Base-by-base conservation (phyloP, 345 rosid genomes). In the Populus alba region DNA sequence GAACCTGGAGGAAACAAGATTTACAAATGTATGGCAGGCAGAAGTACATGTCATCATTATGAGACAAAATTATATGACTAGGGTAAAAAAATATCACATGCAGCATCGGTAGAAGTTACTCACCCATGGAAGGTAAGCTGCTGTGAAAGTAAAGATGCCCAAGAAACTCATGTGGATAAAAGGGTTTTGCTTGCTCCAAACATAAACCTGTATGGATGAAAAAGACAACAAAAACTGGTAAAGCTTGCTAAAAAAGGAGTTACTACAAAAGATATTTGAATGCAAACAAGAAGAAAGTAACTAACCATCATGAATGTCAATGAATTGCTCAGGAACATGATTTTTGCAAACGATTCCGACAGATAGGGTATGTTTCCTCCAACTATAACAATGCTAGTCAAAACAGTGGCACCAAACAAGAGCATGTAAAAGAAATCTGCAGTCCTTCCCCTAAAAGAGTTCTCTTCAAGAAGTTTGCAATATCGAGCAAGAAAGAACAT, bases 391-490 rank as follows among this genome's bases (percentile, higher is more conserved):
- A 90, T 91, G 71, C 94, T 92, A 17, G 98, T 97, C 70, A 94
- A 71, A 81, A 92, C 91, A 70, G 90, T 82, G n/a, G 98, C 98
- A 65, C 99, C 98, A 83, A 97, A 94, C 7, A 97, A 76, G 29
- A 97, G 97, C 99, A 97, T 92, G 90, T 92, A 96, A 78, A 96
- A 92, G 86, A 96, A 96, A 86, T 96, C 97, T 0, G 99, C 99
- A 25, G 98, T 96, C 86, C 94, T 92, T 73, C 97, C 98, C 89
- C 99, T 85, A 80, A 96, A 96, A 10, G 99, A 91, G 85, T 96
- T 96, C 86, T 96, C 98, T 86, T 96, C 99, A 0, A 94, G 97
- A 77, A 96, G 95, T 79, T 96, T 96, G 90, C 97, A 97, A 90
- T 97, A 97, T 22, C 98, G 96, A 49, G 97, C 96, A 25, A 94